Evolutionary conservation across 2,329 filamentous ascomycete genomes (phyloP), one percentile per base, ranked within the genome.

Genomic region (Thelonectria blattea): DNA sequence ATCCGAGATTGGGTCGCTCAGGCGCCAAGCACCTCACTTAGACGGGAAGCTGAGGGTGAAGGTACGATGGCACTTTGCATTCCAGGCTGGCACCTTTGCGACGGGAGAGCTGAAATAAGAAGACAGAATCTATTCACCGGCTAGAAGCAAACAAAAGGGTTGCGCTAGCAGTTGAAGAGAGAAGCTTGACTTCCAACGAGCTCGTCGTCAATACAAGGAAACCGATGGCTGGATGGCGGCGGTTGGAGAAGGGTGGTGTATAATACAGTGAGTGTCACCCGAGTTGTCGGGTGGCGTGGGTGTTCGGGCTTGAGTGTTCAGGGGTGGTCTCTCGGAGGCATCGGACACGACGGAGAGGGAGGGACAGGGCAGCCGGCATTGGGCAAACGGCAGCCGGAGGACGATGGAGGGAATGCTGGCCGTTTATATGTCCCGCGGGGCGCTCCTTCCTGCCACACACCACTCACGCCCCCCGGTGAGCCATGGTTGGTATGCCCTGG

Each of bases 401-500:
- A 58, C 54, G 56, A 58, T 46, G 64, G 74, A 75, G 78, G 78
- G 78, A 80, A 77, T 74, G 71, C 68, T 72, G 72, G 70, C 68
- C 77, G 79, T 82, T 81, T 82, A 82, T 81, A 81, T 82, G 79
- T 77, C 74, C 73, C 73, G 74, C 66, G 62, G 68, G 66, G 62
- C 57, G 49, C 57, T 50, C 58, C 34, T 53, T 6, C 63, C 64
- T 58, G 62, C 52, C 56, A 62, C 61, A 59, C 61, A 48, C 37
- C 58, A 58, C 52, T 32, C 45, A 30, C 62, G 37, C 56, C 12
- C 52, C 30, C 43, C 24, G 30, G 56, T 43, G 52, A 42, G 39
- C 20, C 9, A 42, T 45, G 24, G 24, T 53, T 37, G 34, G 34
- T 30, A 37, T 14, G 34, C 4, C 45, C 22, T 22, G 12, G 45